A percentile compares a stretch with the other conserved stretches of the same genome.
Conservation (phyloP, 2,329 filamentous ascomycete species). For the Tolypocladium ovalisporum region DNA sequence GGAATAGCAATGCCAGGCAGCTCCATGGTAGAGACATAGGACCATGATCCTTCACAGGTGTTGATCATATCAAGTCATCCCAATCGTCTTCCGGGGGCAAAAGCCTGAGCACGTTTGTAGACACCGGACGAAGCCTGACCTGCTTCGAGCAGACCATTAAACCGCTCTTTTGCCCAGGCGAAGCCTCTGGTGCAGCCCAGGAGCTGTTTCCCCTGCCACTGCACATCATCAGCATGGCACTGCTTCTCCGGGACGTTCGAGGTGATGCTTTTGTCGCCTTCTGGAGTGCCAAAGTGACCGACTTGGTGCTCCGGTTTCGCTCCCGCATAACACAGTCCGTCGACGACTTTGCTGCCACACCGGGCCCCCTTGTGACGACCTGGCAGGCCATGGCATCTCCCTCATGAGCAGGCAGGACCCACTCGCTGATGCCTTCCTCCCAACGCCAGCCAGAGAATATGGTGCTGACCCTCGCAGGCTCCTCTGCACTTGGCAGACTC, state of each 20-base stretch:
- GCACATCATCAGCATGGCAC: background rate
- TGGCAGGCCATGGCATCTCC: background rate
- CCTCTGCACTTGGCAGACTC: slow-evolving; percentile 16
- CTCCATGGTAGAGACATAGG: background rate
- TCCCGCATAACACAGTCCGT: background rate
- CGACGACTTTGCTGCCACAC: background rate
- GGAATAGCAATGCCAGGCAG: background rate
- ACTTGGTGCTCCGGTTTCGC: background rate
- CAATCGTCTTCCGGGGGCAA: slow-evolving; percentile 6
- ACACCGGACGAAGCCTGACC: background rate
- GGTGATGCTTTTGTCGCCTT: background rate
- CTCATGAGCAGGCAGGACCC: slow-evolving; percentile 17
- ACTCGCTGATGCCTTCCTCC: slow-evolving; percentile 30
- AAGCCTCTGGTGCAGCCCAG: background rate
- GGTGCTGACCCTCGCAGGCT: slow-evolving; percentile 5
- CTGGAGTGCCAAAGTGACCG: background rate
- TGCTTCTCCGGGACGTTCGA: background rate
- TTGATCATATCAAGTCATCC: slow-evolving; percentile 9
- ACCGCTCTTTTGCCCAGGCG: background rate
- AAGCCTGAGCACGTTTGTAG: background rate
- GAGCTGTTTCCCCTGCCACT: background rate
- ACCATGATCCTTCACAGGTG: background rate
- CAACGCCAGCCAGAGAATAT: slow-evolving; percentile 26
- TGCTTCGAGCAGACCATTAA: background rate
- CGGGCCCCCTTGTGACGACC: background rate